A percentile compares a stretch with the other conserved stretches of the same genome.
phyloP scores from a whole-genome alignment of 352 stramenopile genomes.

The Phytophthora tentaculata region DNA sequence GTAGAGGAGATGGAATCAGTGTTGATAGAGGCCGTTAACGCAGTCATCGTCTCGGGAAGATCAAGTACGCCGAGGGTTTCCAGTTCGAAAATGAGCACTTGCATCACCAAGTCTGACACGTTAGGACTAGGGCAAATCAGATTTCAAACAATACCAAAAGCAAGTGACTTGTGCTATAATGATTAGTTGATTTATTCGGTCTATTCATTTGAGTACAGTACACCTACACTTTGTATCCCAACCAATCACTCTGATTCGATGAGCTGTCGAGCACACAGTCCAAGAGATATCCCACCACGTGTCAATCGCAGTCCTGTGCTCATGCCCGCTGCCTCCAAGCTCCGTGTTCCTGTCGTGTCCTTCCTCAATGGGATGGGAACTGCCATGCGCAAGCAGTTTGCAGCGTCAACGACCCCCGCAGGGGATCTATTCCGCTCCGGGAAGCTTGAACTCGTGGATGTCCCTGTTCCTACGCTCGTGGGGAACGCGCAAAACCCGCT shows the following conservation, averaged over 20 bases:
- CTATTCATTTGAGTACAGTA: background rate
- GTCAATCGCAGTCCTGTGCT: background rate
- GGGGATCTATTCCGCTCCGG: conserved; percentile 39
- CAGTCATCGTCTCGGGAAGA: conserved; percentile 14
- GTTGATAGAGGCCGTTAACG: conserved; percentile 12
- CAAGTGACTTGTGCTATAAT: background rate
- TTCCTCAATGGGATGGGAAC: conserved; percentile 42
- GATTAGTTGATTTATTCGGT: background rate
- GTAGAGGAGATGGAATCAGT: conserved; percentile 1
- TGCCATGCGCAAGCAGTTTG: conserved; percentile 40
- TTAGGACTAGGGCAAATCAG: background rate
- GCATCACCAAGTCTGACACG: background rate
- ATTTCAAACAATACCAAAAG: conserved; percentile 16
- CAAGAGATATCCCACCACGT: conserved; percentile 29
- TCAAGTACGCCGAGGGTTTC: background rate
- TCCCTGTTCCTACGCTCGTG: conserved; percentile 38
- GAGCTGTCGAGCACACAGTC: conserved; percentile 7
- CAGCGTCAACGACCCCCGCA: conserved; percentile 22
- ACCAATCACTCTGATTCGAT: conserved; percentile 14
- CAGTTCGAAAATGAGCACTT: conserved; percentile 23
- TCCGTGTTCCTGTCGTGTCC: conserved; percentile 39
- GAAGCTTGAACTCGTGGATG: conserved; percentile 37
- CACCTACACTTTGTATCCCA: background rate
- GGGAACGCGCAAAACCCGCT: conserved; percentile 43
- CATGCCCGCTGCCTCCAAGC: conserved; percentile 16